These are phyloP conservation scores for Lactarius vividus DNA, from an alignment of 768 basidiomycete species.

Conservation along the genomic window DNA sequence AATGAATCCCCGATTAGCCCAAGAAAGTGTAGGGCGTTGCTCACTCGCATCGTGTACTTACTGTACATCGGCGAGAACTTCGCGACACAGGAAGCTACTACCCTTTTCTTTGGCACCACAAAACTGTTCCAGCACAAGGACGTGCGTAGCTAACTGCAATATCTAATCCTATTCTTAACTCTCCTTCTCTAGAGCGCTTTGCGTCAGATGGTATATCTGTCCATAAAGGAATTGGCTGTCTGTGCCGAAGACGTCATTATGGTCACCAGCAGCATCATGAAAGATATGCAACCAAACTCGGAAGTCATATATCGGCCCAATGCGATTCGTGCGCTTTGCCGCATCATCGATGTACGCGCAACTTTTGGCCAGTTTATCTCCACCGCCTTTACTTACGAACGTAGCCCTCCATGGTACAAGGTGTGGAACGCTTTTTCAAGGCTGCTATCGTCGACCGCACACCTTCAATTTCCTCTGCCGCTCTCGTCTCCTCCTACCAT, in stretches of 20 bases:
- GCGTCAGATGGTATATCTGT: conserved; percentile 96
- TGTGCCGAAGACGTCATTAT: conserved; percentile 99
- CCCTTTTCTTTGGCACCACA: conserved; percentile 97
- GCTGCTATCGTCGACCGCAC: conserved; percentile 97
- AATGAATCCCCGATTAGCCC: conserved; percentile 99
- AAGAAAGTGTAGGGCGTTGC: conserved; percentile 91
- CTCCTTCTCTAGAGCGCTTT: conserved; percentile 68
- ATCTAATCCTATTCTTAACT: background rate
- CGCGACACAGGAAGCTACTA: conserved; percentile 93
- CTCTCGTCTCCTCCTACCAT: conserved; percentile 96
- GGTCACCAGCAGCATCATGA: conserved; percentile 99
- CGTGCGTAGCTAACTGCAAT: conserved; percentile 50
- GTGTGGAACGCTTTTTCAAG: conserved; percentile 98
- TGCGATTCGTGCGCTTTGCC: conserved; percentile 91
- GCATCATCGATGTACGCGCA: conserved; percentile 90
- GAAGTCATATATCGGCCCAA: conserved; percentile 99
- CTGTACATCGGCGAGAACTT: conserved; percentile 96
- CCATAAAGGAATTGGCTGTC: conserved; percentile 94
- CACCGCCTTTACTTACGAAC: conserved; percentile 18
- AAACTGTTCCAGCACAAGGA: conserved; percentile 99
- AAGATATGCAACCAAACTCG: conserved; percentile 99
- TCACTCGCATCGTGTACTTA: conserved; percentile 95
- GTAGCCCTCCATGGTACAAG: conserved; percentile 99
- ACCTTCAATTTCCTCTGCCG: conserved; percentile 92
- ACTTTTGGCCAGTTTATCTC: conserved; percentile 2